A percentile compares a stretch with the other conserved stretches of the same genome.
These are phyloP conservation scores for Pseudocercospora pini-densiflorae DNA, from an alignment of 2,329 filamentous ascomycete species.

Conservation along the genomic window DNA sequence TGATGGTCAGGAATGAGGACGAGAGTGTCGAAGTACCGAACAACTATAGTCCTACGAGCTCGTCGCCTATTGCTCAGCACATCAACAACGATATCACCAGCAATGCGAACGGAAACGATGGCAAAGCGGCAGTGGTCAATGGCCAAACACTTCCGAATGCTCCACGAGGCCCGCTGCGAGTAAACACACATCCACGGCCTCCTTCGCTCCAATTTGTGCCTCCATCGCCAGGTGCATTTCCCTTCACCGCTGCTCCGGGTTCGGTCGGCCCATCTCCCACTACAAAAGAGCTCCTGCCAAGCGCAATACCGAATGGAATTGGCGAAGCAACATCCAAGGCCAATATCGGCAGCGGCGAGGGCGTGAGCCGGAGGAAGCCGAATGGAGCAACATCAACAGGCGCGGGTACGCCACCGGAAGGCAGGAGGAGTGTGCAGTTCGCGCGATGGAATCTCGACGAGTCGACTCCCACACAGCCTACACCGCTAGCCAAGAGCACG, in stretches of 20 bases:
- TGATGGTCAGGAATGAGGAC: not conserved
- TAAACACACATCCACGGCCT: not conserved
- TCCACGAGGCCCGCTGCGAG: constrained; percentile 17
- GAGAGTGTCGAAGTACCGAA: not conserved
- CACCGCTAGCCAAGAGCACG: constrained; percentile 30
- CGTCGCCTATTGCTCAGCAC: not conserved
- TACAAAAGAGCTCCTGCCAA: constrained; percentile 21
- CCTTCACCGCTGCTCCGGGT: constrained; percentile 28
- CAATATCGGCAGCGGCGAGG: not conserved
- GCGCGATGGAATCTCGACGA: constrained; percentile 27
- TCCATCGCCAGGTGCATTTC: constrained; percentile 27
- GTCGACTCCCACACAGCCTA: constrained; percentile 14
- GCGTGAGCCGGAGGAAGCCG: constrained; percentile 17
- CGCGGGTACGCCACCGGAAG: constrained; percentile 30
- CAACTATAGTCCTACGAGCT: not conserved
- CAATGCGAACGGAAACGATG: not conserved
- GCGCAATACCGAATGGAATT: constrained; percentile 6
- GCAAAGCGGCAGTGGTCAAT: constrained; percentile 14
- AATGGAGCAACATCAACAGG: constrained; percentile 17
- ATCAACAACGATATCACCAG: not conserved
- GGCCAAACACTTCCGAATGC: constrained; percentile 15
- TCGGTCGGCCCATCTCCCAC: constrained; percentile 28
- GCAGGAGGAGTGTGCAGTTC: constrained; percentile 38
- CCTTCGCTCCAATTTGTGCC: constrained; percentile 23
- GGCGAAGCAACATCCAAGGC: constrained; percentile 9